phyloP scores from a whole-genome alignment of 495 filamentous ascomycete species.

The Xylaria curta region DNA sequence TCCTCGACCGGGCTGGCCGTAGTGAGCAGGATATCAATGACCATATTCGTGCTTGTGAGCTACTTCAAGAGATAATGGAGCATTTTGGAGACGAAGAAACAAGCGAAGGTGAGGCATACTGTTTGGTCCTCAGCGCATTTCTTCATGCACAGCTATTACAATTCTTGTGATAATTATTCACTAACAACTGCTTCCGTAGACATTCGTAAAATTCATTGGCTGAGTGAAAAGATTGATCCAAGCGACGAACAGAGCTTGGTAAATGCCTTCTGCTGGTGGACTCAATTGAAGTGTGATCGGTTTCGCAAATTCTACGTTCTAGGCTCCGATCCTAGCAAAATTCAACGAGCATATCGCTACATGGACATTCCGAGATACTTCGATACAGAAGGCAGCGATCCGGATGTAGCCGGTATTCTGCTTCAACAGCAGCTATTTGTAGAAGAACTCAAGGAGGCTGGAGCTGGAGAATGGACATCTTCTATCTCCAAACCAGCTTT shows the following conservation, averaged over 20 bases:
- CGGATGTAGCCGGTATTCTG: conserved; percentile 38
- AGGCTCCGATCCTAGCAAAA: conserved; percentile 44
- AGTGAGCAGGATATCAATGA: conserved; percentile 32
- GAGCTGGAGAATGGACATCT: conserved; percentile 7
- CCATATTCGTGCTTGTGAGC: conserved; percentile 33
- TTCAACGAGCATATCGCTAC: conserved; percentile 41
- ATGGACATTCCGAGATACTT: conserved; percentile 50
- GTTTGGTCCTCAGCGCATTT: neutral
- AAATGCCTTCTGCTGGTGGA: conserved; percentile 62
- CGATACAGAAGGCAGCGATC: conserved; percentile 44
- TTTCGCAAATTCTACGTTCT: conserved; percentile 56
- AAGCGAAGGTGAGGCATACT: conserved; percentile 31
- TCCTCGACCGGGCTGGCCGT: conserved; percentile 27
- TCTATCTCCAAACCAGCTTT: conserved; percentile 12
- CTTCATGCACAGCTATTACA: neutral
- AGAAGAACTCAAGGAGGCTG: conserved; percentile 3
- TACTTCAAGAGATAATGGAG: conserved; percentile 34
- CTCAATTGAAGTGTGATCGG: conserved; percentile 50
- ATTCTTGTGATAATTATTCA: neutral
- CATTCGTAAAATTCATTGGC: conserved; percentile 50
- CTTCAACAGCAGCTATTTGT: conserved; percentile 1
- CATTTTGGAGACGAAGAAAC: conserved; percentile 34
- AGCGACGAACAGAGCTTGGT: conserved; percentile 61
- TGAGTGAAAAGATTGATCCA: conserved; percentile 51
- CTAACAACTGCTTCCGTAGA: conserved; percentile 29